A percentile compares a stretch with the other conserved stretches of the same genome.
These are phyloP conservation scores for Funneliformis caledonium DNA, from an alignment of 371 early-diverging fungal genomes.

Conservation along the genomic window DNA sequence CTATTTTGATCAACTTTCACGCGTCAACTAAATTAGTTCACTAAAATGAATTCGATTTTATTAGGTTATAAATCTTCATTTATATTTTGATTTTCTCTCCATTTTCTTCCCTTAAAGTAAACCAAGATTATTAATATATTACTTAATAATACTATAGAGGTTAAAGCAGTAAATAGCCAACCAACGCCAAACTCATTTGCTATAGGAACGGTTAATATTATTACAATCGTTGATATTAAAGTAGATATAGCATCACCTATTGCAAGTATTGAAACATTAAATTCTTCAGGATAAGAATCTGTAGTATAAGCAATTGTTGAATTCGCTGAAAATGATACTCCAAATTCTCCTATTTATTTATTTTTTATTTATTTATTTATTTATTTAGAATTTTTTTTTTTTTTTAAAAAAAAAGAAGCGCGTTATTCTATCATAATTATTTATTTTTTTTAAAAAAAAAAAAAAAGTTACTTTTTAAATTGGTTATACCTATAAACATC, in stretches of 20 bases:
- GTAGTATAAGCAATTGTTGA: not conserved
- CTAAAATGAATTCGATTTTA: no score
- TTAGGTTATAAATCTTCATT: not conserved
- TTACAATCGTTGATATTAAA: not conserved
- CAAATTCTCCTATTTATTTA: not conserved
- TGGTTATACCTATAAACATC: not conserved
- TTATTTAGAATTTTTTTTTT: not conserved
- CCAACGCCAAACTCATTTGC: not conserved
- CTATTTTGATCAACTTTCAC: no score
- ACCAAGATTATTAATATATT: slow-evolving; percentile 1
- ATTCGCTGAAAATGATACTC: not conserved
- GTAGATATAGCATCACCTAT: not conserved
- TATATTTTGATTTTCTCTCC: slow-evolving; percentile 8
- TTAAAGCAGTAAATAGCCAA: slow-evolving; percentile 8
- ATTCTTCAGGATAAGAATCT: not conserved
- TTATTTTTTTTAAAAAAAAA: not conserved
- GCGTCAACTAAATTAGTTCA: no score
- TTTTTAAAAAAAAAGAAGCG: not conserved
- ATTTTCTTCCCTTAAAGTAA: not conserved
- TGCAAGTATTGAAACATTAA: not conserved
- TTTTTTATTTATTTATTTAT: not conserved
- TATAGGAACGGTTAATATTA: slow-evolving; percentile 1
- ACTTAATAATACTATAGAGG: not conserved
- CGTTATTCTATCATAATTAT: no score
- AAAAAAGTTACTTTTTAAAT: not conserved